Conservation (phyloP, 306 rosid genomes). For the Cucurbita maxima region DNA sequence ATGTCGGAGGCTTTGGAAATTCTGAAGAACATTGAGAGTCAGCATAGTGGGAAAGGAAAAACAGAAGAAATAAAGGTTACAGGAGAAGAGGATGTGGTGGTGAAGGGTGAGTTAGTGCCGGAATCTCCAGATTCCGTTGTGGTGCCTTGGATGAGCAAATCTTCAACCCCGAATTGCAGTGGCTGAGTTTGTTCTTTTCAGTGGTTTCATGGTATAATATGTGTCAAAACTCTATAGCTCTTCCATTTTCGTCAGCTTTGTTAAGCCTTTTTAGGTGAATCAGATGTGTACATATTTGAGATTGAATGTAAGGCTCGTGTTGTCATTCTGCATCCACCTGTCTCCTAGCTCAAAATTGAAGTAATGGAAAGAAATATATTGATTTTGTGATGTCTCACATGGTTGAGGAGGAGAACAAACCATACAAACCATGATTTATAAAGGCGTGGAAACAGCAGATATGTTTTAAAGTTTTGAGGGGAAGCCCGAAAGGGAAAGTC, state of each 20-base stretch:
- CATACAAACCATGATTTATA: too few species aligned
- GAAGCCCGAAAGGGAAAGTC: too few species aligned
- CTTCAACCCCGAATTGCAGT: slow-evolving; percentile 39
- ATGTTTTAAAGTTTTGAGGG: too few species aligned
- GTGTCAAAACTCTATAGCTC: background rate
- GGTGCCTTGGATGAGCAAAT: slow-evolving; percentile 16
- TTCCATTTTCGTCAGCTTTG: background rate
- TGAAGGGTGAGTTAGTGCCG: slow-evolving; percentile 32
- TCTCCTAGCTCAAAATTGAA: background rate
- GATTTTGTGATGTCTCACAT: background rate
- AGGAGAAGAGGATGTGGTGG: slow-evolving; percentile 27
- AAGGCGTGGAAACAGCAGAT: too few species aligned
- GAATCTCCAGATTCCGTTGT: slow-evolving; percentile 33
- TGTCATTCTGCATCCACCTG: slow-evolving; percentile 14
- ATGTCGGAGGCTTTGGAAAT: slow-evolving; percentile 40
- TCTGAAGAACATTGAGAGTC: slow-evolving; percentile 33
- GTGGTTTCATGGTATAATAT: background rate
- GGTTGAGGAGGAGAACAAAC: too few species aligned
- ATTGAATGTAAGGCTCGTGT: background rate
- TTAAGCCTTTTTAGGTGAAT: background rate
- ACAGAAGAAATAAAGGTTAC: slow-evolving; percentile 35
- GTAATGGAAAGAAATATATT: background rate
- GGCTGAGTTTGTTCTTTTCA: slow-evolving; percentile 7
- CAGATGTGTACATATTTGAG: slow-evolving; percentile 3
- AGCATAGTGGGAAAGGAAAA: slow-evolving; percentile 17